Conservation (phyloP, 805 yeast genomes). For the Myxozyma mucilagina region DNA sequence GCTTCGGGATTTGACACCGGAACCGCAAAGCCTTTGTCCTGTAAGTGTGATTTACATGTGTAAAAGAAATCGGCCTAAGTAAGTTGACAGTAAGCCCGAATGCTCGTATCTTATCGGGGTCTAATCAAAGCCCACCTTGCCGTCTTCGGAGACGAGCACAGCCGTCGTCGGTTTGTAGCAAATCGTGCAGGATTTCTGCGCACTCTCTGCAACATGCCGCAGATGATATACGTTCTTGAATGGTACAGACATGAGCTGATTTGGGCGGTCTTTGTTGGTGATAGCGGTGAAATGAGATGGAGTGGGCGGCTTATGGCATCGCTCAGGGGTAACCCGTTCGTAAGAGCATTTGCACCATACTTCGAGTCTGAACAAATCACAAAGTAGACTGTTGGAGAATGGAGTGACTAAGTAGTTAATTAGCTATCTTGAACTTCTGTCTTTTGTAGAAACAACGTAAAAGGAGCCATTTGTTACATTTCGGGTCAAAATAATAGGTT, state of each 20-base stretch:
- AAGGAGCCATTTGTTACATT: no score
- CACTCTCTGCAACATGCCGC: constrained; percentile 49
- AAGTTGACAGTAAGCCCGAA: not conserved
- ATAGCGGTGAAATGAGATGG: no score
- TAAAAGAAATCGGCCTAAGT: constrained; percentile 52
- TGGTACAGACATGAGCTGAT: constrained; percentile 30
- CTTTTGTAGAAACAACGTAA: no score
- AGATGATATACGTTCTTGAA: constrained; percentile 48
- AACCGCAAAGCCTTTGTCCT: constrained; percentile 51
- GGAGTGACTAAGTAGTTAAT: no score
- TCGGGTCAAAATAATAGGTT: no score
- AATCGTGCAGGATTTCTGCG: constrained; percentile 50
- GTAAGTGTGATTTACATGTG: constrained; percentile 52
- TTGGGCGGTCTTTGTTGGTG: no score
- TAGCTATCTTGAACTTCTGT: no score
- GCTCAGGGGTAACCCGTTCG: not conserved
- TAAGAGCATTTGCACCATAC: not conserved
- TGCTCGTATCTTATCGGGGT: not conserved
- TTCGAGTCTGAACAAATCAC: not conserved
- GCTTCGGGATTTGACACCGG: constrained; percentile 46
- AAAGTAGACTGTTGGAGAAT: no score
- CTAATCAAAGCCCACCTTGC: constrained; percentile 32
- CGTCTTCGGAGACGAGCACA: constrained; percentile 51
- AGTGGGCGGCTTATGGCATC: not conserved
- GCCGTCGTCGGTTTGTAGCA: constrained; percentile 56